Base-by-base conservation (phyloP, 2,329 filamentous ascomycete species). In the Didymosphaeria variabile region DNA sequence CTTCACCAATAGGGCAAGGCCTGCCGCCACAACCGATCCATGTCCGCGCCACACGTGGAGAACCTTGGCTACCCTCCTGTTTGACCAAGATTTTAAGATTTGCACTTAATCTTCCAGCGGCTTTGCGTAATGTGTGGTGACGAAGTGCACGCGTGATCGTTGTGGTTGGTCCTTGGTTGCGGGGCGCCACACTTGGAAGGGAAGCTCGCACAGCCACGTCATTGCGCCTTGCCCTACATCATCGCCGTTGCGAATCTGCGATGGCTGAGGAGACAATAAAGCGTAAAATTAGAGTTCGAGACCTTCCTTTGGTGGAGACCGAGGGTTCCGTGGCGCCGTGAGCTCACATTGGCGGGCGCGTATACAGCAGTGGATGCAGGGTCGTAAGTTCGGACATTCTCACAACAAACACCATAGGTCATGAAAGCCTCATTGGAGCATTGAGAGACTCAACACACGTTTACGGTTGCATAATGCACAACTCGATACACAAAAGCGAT, bases 11-110 rank as follows among this genome's bases (percentile, higher is more conserved):
- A 12, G 21, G 12, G 26, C 5, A 45, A 17, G 17, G 26, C 13
- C 23, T 29, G 38, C 52, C 52, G 52, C 52, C 52, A 55, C 52
- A 55, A 8, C 51, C 51, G 51, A 29, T 29, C 34, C 29, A n/a
- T 19, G 38, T 23, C 26, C 26, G 40, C 52, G 53, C 53, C 53
- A 55, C 53, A 55, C 40, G 10, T 47, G 5, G 29, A 10, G 10
- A 36, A 51, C 12, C 47, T 36, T 36, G 47, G 47, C 47, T 21
- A 5, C 1, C 15, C 1, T 12, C 15, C 13, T 13, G 38, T 29
- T 29, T 8, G 21, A 29, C 36, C 49, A 52, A 38, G 49, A 44
- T 44, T 55, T 32, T 13, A 21, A 12, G 23, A 13, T 5, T 34
- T 34, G 38, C 38, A n/a, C n/a, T n/a, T n/a, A 40, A 40, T n/a